These are phyloP conservation scores for Aspergillus japonicus DNA, from an alignment of 2,329 filamentous ascomycete species.

Conservation along the genomic window DNA sequence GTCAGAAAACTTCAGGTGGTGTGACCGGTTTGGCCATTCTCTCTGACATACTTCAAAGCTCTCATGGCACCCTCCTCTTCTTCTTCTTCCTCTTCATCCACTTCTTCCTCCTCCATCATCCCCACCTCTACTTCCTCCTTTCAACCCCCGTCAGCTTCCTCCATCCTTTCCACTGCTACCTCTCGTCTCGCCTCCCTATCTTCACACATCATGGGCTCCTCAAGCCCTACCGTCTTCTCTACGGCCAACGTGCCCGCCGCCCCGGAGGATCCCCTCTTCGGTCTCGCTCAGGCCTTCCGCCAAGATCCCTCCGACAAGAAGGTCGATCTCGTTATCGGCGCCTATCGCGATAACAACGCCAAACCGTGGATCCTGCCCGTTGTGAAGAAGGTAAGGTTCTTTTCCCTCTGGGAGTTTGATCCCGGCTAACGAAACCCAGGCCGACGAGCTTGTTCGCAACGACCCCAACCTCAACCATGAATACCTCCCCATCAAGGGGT, in stretches of 20 bases:
- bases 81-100: constrained; percentile 7
- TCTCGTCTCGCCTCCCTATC: constrained; percentile 36
- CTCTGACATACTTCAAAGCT: constrained; percentile 11
- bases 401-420: constrained; percentile 2
- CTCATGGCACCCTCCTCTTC: constrained; percentile 22
- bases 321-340: constrained; percentile 91
- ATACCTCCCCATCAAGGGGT: constrained; percentile 93
- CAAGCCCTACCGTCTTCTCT: constrained; percentile 66
- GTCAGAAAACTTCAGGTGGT: constrained; percentile 18
- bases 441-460: constrained; percentile 82
- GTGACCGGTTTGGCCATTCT: constrained; percentile 16
- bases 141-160: constrained; percentile 13
- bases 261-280: constrained; percentile 92
- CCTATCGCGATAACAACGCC: constrained; percentile 90
- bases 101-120: constrained; percentile 11
- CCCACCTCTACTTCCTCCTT: constrained; percentile 17
- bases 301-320: constrained; percentile 75
- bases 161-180: constrained; percentile 20
- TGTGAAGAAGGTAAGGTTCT: constrained; percentile 74
- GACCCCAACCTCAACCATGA: constrained; percentile 95
- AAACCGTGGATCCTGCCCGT: constrained; percentile 98
- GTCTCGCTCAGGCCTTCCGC: constrained; percentile 82
- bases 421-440: constrained; percentile 53
- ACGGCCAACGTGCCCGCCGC: constrained; percentile 79
- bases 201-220: constrained; percentile 65